These are phyloP conservation scores for Alternaria conjuncta DNA, from an alignment of 2,329 filamentous ascomycete genomes.

Conservation along the genomic window DNA sequence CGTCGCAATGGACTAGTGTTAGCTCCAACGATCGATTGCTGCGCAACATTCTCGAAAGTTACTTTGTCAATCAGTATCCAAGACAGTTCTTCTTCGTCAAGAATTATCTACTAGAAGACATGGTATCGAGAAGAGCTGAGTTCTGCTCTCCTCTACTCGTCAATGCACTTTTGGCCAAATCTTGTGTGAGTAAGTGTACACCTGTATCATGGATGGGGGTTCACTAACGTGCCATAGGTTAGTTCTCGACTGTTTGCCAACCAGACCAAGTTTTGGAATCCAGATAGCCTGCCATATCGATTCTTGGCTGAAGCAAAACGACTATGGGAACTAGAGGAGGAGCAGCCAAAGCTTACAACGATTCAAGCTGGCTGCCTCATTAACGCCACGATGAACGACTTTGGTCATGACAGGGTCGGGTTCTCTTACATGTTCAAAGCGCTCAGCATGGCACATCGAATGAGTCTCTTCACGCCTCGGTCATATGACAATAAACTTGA, in stretches of 20 bases:
- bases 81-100: slow-evolving; percentile 21
- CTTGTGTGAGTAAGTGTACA: slow-evolving; percentile 20
- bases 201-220: neutral
- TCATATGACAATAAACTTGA: neutral
- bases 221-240: slow-evolving; percentile 9
- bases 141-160: slow-evolving; percentile 28
- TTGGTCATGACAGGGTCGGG: slow-evolving; percentile 13
- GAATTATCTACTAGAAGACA: slow-evolving; percentile 26
- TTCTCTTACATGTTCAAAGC: slow-evolving; percentile 13
- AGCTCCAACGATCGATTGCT: slow-evolving; percentile 22
- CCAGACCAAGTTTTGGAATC: slow-evolving; percentile 19
- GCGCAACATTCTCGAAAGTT: slow-evolving; percentile 17
- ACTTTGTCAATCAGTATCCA: slow-evolving; percentile 20
- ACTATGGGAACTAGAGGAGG: slow-evolving; percentile 24
- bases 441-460: slow-evolving; percentile 17
- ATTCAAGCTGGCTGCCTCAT: slow-evolving; percentile 22
- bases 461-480: slow-evolving; percentile 15
- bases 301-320: slow-evolving; percentile 30
- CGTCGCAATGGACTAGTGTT: slow-evolving; percentile 26
- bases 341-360: slow-evolving; percentile 14
- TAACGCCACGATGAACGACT: slow-evolving; percentile 12
- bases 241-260: slow-evolving; percentile 9
- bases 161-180: slow-evolving; percentile 27
- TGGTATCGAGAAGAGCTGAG: slow-evolving; percentile 10
- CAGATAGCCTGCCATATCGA: slow-evolving; percentile 19